Evolutionary conservation across 495 filamentous ascomycete genomes (phyloP), one percentile per base, ranked within the genome.

Genomic region (Penicillium canariense): DNA sequence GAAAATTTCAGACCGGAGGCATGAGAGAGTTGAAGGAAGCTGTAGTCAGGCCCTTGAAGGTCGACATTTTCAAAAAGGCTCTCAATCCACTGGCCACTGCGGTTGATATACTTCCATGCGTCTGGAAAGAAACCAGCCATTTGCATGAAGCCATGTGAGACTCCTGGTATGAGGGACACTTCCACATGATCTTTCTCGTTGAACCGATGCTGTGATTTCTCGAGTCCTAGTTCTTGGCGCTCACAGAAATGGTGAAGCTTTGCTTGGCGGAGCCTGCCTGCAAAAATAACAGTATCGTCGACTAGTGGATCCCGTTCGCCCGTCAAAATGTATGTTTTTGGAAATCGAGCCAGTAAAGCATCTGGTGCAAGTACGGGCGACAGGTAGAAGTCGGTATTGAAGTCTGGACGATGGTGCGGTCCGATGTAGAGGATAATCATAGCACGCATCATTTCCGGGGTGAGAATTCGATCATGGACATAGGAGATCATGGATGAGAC

Each of bases 401-500:
- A 97, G 67, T 97, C 91, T 7, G 94, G 94, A 1, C 91, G 85
- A 72, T 91, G 87, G 65, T 96, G 85, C 0, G 93, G 92, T 14
- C 94, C 95, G 58, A 98, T 87, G 66, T 98, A 98, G 18, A 98
- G 80, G 68, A 98, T 96, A 53, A 98, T 94, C 94, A 98, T 97
- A 26, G 91, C 91, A 47, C 94, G 87, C 87, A 97, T 96, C 90
- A 98, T 96, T 68, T 97, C 95, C 0, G 94, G 95, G 0, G 89
- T 91, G 22, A 98, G 79, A 31, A 98, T 88, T 20, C 95, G 89
- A 71, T 98, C 94, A 68, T 92, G 90, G 66, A 96, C 94, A 74
- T 97, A 98, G 10, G 93, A 96, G 49, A 98, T 92, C 84, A 96
- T 93, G n/a, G 84, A 89, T 0, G 90, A 90, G 72, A 91, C 92